phyloP scores from a whole-genome alignment of 1,284 basidiomycete genomes.

The Tausonia pullulans region DNA sequence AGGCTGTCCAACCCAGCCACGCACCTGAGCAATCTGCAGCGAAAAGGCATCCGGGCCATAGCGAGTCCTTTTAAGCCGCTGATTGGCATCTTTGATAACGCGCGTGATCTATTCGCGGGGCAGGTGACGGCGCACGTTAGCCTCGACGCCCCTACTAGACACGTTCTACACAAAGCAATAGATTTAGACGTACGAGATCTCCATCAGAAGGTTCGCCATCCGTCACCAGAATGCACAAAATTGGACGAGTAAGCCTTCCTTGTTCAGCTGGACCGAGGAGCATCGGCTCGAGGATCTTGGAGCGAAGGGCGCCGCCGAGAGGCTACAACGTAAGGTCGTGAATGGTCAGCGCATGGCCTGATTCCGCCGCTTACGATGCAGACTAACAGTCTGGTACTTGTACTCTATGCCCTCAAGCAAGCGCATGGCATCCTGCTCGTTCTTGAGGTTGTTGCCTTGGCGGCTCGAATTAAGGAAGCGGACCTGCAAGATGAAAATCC shows the following conservation, averaged over 20 bases:
- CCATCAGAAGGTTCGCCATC: not conserved
- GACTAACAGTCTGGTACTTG: constrained; percentile 25
- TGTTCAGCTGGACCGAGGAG: constrained; percentile 34
- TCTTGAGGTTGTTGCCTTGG: constrained; percentile 36
- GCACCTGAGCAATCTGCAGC: constrained; percentile 31
- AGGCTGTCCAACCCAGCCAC: not conserved
- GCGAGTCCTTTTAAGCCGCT: constrained; percentile 5
- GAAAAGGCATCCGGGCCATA: constrained; percentile 35
- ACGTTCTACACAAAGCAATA: no score
- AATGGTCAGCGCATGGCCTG: no score
- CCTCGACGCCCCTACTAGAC: no score
- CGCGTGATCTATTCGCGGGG: constrained; percentile 13
- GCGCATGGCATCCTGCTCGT: constrained; percentile 32
- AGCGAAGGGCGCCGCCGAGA: constrained; percentile 21
- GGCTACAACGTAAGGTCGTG: no score
- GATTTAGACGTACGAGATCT: not conserved
- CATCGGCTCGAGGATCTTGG: constrained; percentile 38
- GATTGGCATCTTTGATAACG: constrained; percentile 10
- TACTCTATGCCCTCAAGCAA: constrained; percentile 38
- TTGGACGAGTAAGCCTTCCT: constrained; percentile 35
- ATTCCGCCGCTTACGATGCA: no score
- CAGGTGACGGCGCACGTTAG: no score
- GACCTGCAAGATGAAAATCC: constrained; percentile 17
- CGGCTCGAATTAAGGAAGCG: constrained; percentile 38
- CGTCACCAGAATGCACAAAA: constrained; percentile 32